Evolutionary conservation across 306 rosid species (phyloP), one percentile per base, ranked within the genome.

Genomic region (Citrullus colocynthis): DNA sequence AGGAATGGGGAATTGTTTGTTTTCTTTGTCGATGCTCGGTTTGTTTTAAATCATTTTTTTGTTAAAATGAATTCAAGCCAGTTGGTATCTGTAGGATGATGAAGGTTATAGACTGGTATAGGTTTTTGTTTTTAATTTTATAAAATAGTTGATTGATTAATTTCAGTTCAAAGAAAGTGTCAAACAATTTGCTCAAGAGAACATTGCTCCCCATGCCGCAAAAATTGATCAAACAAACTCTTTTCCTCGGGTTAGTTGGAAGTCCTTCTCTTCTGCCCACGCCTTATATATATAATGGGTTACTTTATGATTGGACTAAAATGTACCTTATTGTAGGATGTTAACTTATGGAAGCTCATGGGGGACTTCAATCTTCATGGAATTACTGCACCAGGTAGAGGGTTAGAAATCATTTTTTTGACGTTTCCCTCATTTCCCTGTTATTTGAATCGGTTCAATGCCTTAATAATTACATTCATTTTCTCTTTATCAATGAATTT

Each of bases 281-380:
- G 0, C 44, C 44, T 3, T 39, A 0, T 18, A 17, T 18, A 13
- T 42, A 0, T 41, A 15, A 12, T 12, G 54, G 52, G 73, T 77
- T 45, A 6, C 58, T 80, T 21, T 42, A 24, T 60, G 69, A 78
- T 24, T 44, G 87, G 63, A 75, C 41, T 80, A 39, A 76, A 55
- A 51, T 16, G 42, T n/a, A 63, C 79, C 74, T 71, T 64, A 60
- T 80, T 80, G 71, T 84, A 92, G 96, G 98, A 88, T 80, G 92
- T 89, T 59, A 90, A 94, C 95, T 87, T 94, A 78, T 94, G 98
- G 98, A 92, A 88, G 85, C 86, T 85, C 83, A 92, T 94, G 97
- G 97, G 98, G 20, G 95, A 90, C 10, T 92, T 94, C 82, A 90
- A 89, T 82, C 98, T 92, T 81, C 97, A 89, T 73, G 97, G 98